A percentile compares a stretch with the other conserved stretches of the same genome.
These are phyloP conservation scores for Suillus subaureus DNA, from an alignment of 768 basidiomycete genomes.

Conservation along the genomic window DNA sequence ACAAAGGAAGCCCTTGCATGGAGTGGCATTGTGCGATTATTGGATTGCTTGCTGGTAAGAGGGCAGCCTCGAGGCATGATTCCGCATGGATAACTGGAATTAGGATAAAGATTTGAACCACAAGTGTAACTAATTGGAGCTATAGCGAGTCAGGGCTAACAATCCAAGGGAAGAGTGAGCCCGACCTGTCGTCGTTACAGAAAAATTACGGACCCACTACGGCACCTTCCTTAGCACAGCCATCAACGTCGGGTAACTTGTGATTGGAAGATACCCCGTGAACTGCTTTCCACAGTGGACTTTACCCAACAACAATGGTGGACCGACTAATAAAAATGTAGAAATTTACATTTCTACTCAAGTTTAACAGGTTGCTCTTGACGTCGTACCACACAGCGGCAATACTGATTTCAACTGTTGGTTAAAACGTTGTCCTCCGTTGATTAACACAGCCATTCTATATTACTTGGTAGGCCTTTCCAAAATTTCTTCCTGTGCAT, in stretches of 20 bases:
- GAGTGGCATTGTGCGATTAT: background rate
- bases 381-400: background rate
- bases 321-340: background rate
- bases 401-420: background rate
- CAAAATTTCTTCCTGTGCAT: background rate
- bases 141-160: constrained; percentile 3
- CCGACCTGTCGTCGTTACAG: background rate
- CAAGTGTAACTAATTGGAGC: background rate
- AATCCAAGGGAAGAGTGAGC: background rate
- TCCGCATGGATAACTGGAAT: background rate
- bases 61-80: constrained; percentile 3
- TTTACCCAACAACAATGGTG: background rate
- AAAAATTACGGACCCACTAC: background rate
- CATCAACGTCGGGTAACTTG: constrained; percentile 8
- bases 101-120: background rate
- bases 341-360: background rate
- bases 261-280: constrained; percentile 13
- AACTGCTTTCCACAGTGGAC: constrained; percentile 2
- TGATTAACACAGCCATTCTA: background rate
- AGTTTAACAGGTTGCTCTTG: background rate
- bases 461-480: background rate
- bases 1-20: background rate
- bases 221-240: constrained; percentile 6
- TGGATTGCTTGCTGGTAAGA: background rate
- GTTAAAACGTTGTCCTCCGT: background rate